A percentile compares a stretch with the other conserved stretches of the same genome.
These are phyloP conservation scores for Colletotrichum eleusines DNA, from an alignment of 2,329 filamentous ascomycete genomes.

Conservation along the genomic window DNA sequence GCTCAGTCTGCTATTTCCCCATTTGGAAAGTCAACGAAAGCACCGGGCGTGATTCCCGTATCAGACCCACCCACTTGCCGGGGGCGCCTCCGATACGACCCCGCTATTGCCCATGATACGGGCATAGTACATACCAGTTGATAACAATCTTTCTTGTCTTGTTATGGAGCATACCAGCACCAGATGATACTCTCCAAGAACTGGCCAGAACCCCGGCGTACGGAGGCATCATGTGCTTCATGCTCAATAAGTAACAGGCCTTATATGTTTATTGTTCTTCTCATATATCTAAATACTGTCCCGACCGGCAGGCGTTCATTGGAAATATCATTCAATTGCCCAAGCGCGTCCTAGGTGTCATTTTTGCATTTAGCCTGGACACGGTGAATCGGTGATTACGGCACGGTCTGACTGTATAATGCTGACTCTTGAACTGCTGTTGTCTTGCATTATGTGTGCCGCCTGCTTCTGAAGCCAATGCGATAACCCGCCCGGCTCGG, in stretches of 20 bases:
- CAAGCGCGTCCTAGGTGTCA: too few relatives aligned
- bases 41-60: constrained; percentile 36
- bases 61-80: constrained; percentile 36
- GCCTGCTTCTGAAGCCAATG: neutral
- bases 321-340: too few relatives aligned
- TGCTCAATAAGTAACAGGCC: neutral
- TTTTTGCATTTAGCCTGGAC: too few relatives aligned
- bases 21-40: constrained; percentile 8
- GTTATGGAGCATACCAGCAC: neutral
- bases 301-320: too few relatives aligned
- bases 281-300: too few relatives aligned
- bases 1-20: neutral
- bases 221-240: too few relatives aligned
- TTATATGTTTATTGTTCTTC: too few relatives aligned
- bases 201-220: neutral
- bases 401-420: neutral
- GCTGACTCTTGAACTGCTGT: neutral
- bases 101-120: constrained; percentile 9
- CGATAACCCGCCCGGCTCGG: neutral
- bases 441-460: neutral
- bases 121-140: too few relatives aligned
- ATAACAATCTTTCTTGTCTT: neutral
- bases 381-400: too few relatives aligned
- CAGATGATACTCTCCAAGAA: too few relatives aligned
- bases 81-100: constrained; percentile 36